phyloP scores from a whole-genome alignment of 139 green algal genomes.

The Chlorella sp. region DNA sequence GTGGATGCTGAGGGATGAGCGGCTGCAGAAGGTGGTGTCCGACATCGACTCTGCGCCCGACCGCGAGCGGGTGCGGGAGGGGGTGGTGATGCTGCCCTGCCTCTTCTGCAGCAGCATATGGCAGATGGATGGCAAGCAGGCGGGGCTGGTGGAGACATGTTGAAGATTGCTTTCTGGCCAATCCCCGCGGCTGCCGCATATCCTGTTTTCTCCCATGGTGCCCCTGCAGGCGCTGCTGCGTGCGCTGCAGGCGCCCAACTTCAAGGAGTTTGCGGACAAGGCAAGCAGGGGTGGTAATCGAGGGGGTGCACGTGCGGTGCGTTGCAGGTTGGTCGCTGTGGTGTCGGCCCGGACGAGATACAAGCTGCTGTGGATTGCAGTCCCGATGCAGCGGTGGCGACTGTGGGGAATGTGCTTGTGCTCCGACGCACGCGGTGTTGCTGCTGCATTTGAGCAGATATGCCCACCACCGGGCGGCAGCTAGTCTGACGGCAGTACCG shows the following conservation, averaged over 20 bases:
- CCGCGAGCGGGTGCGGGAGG: constrained; percentile 45
- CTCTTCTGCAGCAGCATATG: no score
- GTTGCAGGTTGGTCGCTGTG: neutral
- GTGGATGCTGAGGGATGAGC: constrained; percentile 48
- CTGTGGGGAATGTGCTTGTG: no score
- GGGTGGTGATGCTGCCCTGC: neutral
- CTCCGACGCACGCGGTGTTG: neutral
- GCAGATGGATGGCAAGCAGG: no score
- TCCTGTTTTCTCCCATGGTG: no score
- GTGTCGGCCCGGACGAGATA: no score
- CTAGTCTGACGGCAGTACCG: no score
- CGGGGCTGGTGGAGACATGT: no score
- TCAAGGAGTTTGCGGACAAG: constrained; percentile 51
- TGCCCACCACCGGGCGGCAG: neutral
- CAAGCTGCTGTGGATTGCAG: no score
- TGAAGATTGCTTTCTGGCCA: no score
- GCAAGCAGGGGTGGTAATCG: neutral
- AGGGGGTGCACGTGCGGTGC: no score
- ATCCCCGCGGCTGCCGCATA: no score
- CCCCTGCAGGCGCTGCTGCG: constrained; percentile 35
- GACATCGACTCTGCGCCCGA: constrained; percentile 49
- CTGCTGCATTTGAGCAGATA: neutral
- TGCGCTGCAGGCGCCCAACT: constrained; percentile 39
- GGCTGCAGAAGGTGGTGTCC: constrained; percentile 51
- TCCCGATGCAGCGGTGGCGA: no score